Evolutionary conservation across 768 basidiomycete genomes (phyloP), one percentile per base, ranked within the genome.

Genomic region (Sporobolomyces phaffii): DNA sequence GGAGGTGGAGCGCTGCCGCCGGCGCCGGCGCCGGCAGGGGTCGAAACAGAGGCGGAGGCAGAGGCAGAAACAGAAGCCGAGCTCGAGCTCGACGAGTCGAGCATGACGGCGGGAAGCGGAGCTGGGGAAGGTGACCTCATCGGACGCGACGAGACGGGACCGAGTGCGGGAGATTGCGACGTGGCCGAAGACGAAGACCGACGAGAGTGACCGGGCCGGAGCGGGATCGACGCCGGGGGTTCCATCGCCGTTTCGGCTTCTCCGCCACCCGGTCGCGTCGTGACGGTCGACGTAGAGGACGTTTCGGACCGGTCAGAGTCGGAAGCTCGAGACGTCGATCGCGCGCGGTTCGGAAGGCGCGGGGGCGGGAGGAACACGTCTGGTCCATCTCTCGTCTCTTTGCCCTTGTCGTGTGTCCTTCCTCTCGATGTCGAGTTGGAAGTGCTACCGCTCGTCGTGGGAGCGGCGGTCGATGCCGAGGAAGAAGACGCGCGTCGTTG

Each of bases 61-160:
- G 50, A 43, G 33, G 43, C 34, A 41, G 20, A 20, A 11, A 20
- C 20, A 41, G 40, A 41, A 41, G 47, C n/a, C 18, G 33, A 51
- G 44, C 18, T 43, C 11, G 54, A 31, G 44, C 24, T 48, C 9
- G 62, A 60, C 44, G 66, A 65, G 29, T 68, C 59, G 29, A 51
- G 33, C 60, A 60, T 66, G 73, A 98, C 94, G 31, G 93, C 93
- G 28, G 94, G 94, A 3, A 97, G 83, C 8, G 92, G 90, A 91
- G 83, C 24, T 89, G 90, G 71, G 10, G 59, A 58, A 7, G 72
- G 73, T 4, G 34, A 34, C 36, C 73, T 61, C 22, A 69, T 20
- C 22, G 56, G 57, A 0, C 54, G 49, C 33, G 48, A 28, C 3
- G 50, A n/a, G 31, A 20, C 29, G 52, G 72, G 48, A 56, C 81